Evolutionary conservation across 345 rosid species (phyloP).

Genomic region (Diplotaxis tenuifolia): DNA sequence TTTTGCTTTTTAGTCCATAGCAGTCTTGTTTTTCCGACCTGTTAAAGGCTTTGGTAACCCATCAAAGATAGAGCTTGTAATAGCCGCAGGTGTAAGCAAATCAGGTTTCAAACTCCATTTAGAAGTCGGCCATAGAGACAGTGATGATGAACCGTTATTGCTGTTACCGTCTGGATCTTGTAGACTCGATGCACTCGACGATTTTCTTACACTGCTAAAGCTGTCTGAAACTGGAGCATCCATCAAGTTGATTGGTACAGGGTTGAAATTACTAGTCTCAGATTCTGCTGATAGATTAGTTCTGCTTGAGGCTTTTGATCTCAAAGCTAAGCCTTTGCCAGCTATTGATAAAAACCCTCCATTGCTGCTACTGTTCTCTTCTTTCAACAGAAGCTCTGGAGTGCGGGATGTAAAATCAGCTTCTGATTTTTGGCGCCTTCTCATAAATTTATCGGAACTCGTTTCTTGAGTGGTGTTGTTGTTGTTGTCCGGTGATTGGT

Average conservation of each 20-base stretch:
- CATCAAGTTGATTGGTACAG: slow-evolving; percentile 46
- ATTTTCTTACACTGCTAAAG: slow-evolving; percentile 56
- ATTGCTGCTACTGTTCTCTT: slow-evolving; percentile 43
- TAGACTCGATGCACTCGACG: slow-evolving; percentile 79
- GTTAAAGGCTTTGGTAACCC: slow-evolving; percentile 57
- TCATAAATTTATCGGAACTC: slow-evolving; percentile 42
- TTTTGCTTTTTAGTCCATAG: slow-evolving; percentile 57
- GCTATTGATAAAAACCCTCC: slow-evolving; percentile 48
- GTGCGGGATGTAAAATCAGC: slow-evolving; percentile 42
- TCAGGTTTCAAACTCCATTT: slow-evolving; percentile 69
- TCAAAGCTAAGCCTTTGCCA: slow-evolving; percentile 64
- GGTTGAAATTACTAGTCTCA: slow-evolving; percentile 32
- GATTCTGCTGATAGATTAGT: slow-evolving; percentile 39
- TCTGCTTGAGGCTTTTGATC: slow-evolving; percentile 65
- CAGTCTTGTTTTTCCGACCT: slow-evolving; percentile 71
- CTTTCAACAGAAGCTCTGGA: slow-evolving; percentile 64
- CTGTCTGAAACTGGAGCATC: slow-evolving; percentile 40
- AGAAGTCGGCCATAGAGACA: slow-evolving; percentile 57
- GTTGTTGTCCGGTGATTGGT: slow-evolving; percentile 34
- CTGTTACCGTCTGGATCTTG: slow-evolving; percentile 55
- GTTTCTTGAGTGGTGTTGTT: slow-evolving; percentile 27
- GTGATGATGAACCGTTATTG: slow-evolving; percentile 36
- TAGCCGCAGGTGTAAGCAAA: slow-evolving; percentile 57
- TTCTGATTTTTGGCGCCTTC: slow-evolving; percentile 74
- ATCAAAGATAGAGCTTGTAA: slow-evolving; percentile 68